A percentile compares a stretch with the other conserved stretches of the same genome.
Conservation (phyloP, 495 filamentous ascomycete species). For the Neurospora tetrasperma region DNA sequence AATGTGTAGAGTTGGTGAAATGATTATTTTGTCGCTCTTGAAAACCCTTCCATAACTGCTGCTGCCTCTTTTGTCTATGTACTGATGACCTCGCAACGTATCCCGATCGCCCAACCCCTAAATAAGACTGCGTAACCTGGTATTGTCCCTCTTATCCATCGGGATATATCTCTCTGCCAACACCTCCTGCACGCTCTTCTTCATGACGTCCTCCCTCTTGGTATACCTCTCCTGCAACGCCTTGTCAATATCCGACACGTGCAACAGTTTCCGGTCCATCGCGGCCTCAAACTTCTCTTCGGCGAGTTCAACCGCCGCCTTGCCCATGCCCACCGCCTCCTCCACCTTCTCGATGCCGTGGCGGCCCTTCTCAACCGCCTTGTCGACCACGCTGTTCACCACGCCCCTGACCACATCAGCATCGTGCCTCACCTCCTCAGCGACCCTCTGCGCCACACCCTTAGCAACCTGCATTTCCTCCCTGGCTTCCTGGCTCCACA, state of each 20-base stretch:
- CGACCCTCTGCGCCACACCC: conserved; percentile 4
- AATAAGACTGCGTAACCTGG: conserved; percentile 9
- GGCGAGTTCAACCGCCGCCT: conserved; percentile 19
- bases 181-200: conserved; percentile 33
- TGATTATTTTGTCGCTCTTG: not conserved
- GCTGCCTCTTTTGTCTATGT: not conserved
- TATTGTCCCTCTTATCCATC: conserved; percentile 30
- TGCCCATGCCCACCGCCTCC: conserved; percentile 10
- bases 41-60: not conserved
- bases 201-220: conserved; percentile 15
- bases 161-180: conserved; percentile 39
- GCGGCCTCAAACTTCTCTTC: conserved; percentile 17
- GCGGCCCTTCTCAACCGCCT: conserved; percentile 21
- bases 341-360: conserved; percentile 10
- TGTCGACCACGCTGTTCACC: conserved; percentile 18
- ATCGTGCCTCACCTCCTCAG: not conserved
- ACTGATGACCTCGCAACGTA: not conserved
- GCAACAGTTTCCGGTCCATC: conserved; percentile 18
- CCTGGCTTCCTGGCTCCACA: conserved; percentile 11
- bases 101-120: not conserved
- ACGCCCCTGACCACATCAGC: conserved; percentile 8
- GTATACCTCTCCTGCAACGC: conserved; percentile 38
- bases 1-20: not conserved
- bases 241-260: conserved; percentile 33
- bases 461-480: conserved; percentile 8